A percentile compares a stretch with the other conserved stretches of the same genome.
These are phyloP conservation scores for Pelargonium citronellum DNA, from an alignment of 441 rosid genomes.

Conservation along the genomic window DNA sequence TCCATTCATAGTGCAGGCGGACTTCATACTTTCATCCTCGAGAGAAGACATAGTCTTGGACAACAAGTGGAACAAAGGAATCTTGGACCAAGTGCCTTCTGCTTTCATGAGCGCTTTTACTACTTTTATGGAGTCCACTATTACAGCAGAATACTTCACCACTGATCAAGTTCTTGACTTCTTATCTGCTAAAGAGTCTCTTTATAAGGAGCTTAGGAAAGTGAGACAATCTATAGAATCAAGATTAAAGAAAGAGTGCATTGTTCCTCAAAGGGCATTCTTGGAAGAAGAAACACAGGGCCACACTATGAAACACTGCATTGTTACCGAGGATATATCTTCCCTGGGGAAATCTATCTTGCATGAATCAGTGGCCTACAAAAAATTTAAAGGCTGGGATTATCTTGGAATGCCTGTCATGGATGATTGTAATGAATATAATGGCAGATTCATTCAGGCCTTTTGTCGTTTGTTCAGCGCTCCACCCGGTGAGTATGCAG, in stretches of 20 bases:
- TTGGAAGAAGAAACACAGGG: too few relatives aligned
- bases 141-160: too few relatives aligned
- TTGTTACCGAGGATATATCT: too few relatives aligned
- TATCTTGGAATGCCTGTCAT: too few relatives aligned
- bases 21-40: not conserved
- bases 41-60: not conserved
- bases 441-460: too few relatives aligned
- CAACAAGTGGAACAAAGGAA: not conserved
- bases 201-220: not conserved
- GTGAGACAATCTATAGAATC: not conserved
- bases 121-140: not conserved
- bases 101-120: not conserved
- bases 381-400: too few relatives aligned
- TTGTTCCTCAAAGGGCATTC: not conserved
- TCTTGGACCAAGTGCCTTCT: not conserved
- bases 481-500: too few relatives aligned
- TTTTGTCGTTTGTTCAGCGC: too few relatives aligned
- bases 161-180: not conserved
- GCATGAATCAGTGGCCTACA: too few relatives aligned
- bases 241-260: not conserved
- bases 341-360: too few relatives aligned
- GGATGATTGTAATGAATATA: too few relatives aligned
- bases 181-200: not conserved
- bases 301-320: too few relatives aligned
- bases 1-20: not conserved